Base-by-base conservation (phyloP, 441 rosid species). In the Populus hybrid region DNA sequence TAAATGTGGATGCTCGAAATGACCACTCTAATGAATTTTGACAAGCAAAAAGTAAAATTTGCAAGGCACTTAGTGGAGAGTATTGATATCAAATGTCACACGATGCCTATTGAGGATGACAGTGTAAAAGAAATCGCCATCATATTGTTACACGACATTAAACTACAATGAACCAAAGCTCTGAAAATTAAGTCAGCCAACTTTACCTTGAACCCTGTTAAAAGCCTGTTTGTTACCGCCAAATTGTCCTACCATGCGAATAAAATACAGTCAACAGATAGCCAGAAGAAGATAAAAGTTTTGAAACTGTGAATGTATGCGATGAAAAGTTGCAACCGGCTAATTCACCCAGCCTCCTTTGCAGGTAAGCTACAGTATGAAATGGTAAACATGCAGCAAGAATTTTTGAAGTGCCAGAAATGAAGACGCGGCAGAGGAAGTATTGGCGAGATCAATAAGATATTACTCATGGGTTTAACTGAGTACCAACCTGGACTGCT, bases 401-500 rank as follows among this genome's bases (percentile, higher is more conserved):
- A 53, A 32, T 57, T 32, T 8, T 46, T 21, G 14, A 16, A 53
- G n/a, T 16, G 61, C 8, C 61, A 53, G 61, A 53, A 53, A 53
- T 14, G n/a, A 53, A 53, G 61, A 53, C 61, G 61, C 61, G n/a
- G 7, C 61, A 18, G 59, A 50, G n/a, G 1, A 78, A 35, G 23
- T 46, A 68, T 9, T 30, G 23, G 68, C 3, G 8, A 8, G 35
- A 59, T 16, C 1, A 3, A 61, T 8, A 59, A 20, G 24, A 11
- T 11, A 20, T 10, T 35, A n/a, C 46, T 11, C 21, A 16, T 34
- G 10, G 21, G 11, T 9, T 35, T 35, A 30, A 30, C 6, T 10
- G 67, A 64, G 40, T 11, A 57, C 85, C 77, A 75, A 90, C 92
- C 91, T 87, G 91, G 81, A 74, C 86, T 87, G 50, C 82, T 68